These are phyloP conservation scores for Rhododendron ovatum DNA, from an alignment of 148 eudicot genomes.

Conservation along the genomic window DNA sequence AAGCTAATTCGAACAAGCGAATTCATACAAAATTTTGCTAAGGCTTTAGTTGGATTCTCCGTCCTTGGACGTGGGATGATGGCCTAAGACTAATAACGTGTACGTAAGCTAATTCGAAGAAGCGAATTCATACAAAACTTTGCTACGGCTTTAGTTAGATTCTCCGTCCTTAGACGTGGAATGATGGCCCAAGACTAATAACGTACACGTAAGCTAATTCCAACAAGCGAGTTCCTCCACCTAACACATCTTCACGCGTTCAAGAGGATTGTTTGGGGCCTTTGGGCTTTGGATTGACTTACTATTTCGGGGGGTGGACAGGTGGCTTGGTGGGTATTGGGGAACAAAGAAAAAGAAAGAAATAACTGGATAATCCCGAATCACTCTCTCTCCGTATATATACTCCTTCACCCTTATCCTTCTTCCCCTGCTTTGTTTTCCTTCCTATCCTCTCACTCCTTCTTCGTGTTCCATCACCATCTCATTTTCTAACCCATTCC, in stretches of 20 bases:
- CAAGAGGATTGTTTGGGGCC: background rate
- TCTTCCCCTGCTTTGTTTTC: background rate
- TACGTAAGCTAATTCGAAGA: no score
- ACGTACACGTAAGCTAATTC: no score
- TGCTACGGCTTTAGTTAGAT: no score
- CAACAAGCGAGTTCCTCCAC: no score
- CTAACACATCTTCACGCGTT: background rate
- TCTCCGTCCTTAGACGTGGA: no score
- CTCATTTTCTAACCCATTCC: background rate
- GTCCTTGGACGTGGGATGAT: no score
- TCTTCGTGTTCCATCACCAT: background rate
- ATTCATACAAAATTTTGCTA: no score
- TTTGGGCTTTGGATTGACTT: background rate
- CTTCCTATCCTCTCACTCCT: background rate
- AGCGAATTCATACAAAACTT: no score
- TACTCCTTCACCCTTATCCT: background rate
- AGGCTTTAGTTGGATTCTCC: no score
- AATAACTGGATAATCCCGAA: slow-evolving; percentile 24
- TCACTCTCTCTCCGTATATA: background rate
- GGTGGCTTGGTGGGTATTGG: slow-evolving; percentile 4
- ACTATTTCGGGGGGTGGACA: background rate
- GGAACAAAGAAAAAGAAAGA: background rate
- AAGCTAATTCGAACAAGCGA: no score
- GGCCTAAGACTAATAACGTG: no score
- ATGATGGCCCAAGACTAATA: no score